Evolutionary conservation across 202 grass and related monocot genomes (phyloP), one percentile per base, ranked within the genome.

Genomic region (Cymbopogon flexuosus): DNA sequence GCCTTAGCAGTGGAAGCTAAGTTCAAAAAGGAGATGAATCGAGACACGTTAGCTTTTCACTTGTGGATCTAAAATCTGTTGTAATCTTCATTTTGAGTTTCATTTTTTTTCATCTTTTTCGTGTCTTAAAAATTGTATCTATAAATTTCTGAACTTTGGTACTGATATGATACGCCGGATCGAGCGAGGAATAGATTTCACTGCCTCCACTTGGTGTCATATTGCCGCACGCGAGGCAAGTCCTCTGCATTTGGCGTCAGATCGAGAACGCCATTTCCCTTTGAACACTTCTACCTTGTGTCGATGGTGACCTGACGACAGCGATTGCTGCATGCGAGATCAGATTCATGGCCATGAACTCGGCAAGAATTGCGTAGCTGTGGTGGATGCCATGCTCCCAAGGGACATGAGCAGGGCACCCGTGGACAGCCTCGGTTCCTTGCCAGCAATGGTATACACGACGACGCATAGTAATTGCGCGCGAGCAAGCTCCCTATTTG

Each of bases 381-480:
- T 18, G 64, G 42, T 39, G 40, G 40, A 49, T n/a, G 87, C 64
- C 87, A 81, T 85, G 82, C 27, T 59, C 57, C 46, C 29, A 27
- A 72, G 15, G 87, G 81, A 5, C 77, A 57, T 42, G 30, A 5
- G 16, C 68, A 79, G 31, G 21, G 18, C 31, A 19, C 24, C 46
- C 78, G 64, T 84, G 87, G 81, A 76, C 77, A 65, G 11, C 34
- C 18, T 70, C 40, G 47, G 54, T 80, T 80, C 87, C 87, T 80
- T 84, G 45, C 81, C 68, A 43, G 8, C 42, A 77, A 88, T 84
- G 82, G 45, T 37, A 81, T n/a, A 9, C 27, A 22, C 2, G 10
- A 9, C 10, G 7, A 34, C 23, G 14, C 74, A 3, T 6, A 52
- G 0, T 34, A 16, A 72, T 60, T 30, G 58, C 46, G 49, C 13